Base-by-base conservation (phyloP, 2,329 filamentous ascomycete species). In the Pseudogymnoascus sp. region DNA sequence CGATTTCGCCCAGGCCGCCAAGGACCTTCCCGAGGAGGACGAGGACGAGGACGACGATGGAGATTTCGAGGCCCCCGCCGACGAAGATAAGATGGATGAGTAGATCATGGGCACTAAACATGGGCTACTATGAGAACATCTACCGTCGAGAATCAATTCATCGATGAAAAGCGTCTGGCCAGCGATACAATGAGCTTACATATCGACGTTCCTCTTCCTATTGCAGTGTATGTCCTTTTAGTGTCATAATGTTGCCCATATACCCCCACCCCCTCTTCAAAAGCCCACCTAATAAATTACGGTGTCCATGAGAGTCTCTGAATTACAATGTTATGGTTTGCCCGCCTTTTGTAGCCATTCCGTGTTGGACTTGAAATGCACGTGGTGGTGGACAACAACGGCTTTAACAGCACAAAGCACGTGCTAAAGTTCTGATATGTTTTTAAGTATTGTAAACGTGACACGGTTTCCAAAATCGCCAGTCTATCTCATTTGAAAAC, bases 1-100 rank as follows among this genome's bases (percentile, higher is more conserved):
- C 73, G 90, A 97, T 81, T 97, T 90, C 77, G 88, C 89, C 70
- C 91, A 96, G 79, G 92, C 92, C 18, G 91, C 90, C 25, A 81
- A 89, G 75, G 86, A 96, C 75, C 83, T 89, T 69, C 85, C 83
- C 54, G 83, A 80, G 65, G 83, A 85, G n/a, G 86, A 89, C 6
- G 89, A 92, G 4, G 89, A 90, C 12, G 87, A 93, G 30, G 90
- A 91, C 47, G 89, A 94, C 0, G 89, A 89, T 50, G 84, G 83
- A 22, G 78, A 78, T 67, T 87, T 87, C 72, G 78, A 86, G 71
- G 84, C 83, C 58, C 73, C 81, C 38, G 81, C 82, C 72, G 81
- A 81, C 60, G 80, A 86, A 65, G 84, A 86, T 64, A 84, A 86
- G 76, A 91, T 91, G 88, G 81, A 87, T 70, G 83, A 87, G 62